Percentiles rank a stretch among this genome's conserved stretches.
Conservation (phyloP, 2,329 filamentous ascomycete genomes). For the Nemania serpens region DNA sequence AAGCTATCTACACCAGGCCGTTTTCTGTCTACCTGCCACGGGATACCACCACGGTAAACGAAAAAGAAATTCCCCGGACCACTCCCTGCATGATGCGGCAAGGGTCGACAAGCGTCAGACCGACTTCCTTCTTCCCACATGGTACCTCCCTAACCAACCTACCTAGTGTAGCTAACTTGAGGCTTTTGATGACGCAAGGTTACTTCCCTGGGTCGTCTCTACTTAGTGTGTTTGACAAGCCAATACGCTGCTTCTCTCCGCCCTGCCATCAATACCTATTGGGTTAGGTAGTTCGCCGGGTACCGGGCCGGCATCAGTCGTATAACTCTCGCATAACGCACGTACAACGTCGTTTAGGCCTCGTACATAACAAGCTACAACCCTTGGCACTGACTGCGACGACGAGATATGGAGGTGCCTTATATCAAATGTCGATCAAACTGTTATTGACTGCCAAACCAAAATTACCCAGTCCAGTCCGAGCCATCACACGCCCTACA, state of each 20-base stretch:
- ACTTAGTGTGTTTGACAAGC: no score
- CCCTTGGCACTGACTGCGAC: neutral
- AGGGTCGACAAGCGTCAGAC: neutral
- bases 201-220: neutral
- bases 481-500: neutral
- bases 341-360: no score
- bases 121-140: no score
- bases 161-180: no score
- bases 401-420: neutral
- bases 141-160: no score
- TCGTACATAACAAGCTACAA: neutral
- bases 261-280: no score
- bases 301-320: neutral
- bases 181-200: no score
- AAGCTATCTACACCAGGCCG: constrained; percentile 4
- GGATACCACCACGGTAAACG: constrained; percentile 14
- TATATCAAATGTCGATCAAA: neutral
- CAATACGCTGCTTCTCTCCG: no score
- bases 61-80: constrained; percentile 18
- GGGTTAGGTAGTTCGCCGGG: neutral
- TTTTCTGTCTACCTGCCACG: constrained; percentile 4
- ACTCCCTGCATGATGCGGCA: constrained; percentile 7
- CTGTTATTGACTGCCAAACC: neutral
- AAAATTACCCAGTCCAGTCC: no score
- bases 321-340: no score